Base-by-base conservation (phyloP, 805 yeast species). In the Hanseniaspora thailandica region DNA sequence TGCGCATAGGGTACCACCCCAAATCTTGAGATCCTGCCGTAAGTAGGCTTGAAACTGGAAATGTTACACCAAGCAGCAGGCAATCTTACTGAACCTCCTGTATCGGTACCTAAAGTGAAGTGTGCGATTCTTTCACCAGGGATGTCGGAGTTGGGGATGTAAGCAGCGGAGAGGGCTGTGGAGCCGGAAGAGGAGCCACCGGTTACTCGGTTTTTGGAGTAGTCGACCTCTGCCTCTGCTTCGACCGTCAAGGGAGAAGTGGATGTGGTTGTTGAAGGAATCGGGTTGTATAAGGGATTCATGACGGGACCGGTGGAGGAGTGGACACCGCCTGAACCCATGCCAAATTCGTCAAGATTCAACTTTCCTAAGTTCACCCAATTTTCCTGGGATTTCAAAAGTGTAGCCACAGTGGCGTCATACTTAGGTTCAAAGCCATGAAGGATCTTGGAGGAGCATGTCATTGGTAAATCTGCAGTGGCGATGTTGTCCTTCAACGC, bases 161-260 rank as follows among this genome's bases (percentile, higher is more conserved):
- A 82, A 0, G 82, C 76, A 1, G 90, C 82, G 1, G 90, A 96
- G 0, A 94, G 85, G 0, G 95, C 95, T 0, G 97, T 97, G 36
- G 93, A 78, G 0, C 98, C 98, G 19, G 97, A 96, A 6, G 96
- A 86, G 0, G 97, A 88, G 0, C 98, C 98, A 12, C 99, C 99
- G 2, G 84, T 73, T 1, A 78, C 68, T 38, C 76, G 66, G 19
- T 66, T 65, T 4, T 58, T 58, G 17, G 60, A 58, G 0, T 67
- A 65, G 12, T 36, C 33, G 19, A 39, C 19, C n/a, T n/a, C n/a
- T n/a, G n/a, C n/a, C n/a, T n/a, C n/a, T n/a, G n/a, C n/a, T n/a
- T n/a, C n/a, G n/a, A n/a, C n/a, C n/a, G n/a, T n/a, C n/a, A n/a
- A n/a, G n/a, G n/a, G n/a, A n/a, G n/a, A n/a, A n/a, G n/a, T n/a